Evolutionary conservation across 2,329 filamentous ascomycete genomes (phyloP), one percentile per base, ranked within the genome.

Genomic region (Coniella lustricola): DNA sequence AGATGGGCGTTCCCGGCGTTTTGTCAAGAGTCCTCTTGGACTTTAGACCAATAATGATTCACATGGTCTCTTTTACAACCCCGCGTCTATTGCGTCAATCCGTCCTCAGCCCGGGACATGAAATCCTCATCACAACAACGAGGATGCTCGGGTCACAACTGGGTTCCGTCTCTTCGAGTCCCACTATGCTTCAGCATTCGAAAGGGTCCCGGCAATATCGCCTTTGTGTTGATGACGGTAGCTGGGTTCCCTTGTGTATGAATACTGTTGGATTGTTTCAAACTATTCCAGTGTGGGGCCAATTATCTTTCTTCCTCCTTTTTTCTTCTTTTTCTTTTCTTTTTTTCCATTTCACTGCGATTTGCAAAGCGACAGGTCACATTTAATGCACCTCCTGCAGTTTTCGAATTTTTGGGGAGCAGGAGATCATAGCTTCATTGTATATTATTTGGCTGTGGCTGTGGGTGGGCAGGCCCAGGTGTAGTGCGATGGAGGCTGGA

Each of bases 1-100:
- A 46, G 49, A 46, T 48, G 29, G 52, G 52, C 52, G 52, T 54
- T 49, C 38, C 44, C 43, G 52, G 52, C 49, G 52, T 54, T 54
- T 47, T 52, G 35, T 29, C 25, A 29, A 51, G 33, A 51, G 49
- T 48, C 44, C n/a, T 53, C 42, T 29, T 29, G 25, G 48, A 51
- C 45, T 44, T 42, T 51, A 45, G 41, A 51, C 47, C 46, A 52
- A 35, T 5, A 40, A 33, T 33, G 47, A 46, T 49, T 39, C 31
- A 36, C 25, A 17, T 29, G 38, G 20, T 37, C 47, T 17, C 35
- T 31, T 16, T 40, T 38, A 41, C 46, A 33, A 33, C 33, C 37
- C 39, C 32, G 35, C 47, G 42, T 38, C 34, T 42, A n/a, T 32
- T 39, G 44, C 44, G 48, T 20, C 37, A 20, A 42, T 36, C 22